These are phyloP conservation scores for Blastobotrys attinorum DNA, from an alignment of 805 yeast species.

Conservation along the genomic window DNA sequence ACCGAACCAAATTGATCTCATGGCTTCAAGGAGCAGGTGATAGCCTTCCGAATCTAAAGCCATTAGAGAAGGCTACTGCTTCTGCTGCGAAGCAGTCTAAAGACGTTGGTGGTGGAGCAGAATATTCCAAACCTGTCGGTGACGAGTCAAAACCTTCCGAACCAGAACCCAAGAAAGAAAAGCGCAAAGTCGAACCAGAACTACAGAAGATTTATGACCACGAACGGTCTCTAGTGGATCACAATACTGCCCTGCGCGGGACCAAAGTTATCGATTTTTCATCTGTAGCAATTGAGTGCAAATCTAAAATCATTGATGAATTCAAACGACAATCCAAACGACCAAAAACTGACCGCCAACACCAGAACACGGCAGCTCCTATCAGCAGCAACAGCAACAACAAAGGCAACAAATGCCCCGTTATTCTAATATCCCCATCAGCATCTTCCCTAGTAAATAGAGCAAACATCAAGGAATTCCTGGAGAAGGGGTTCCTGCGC, in stretches of 20 bases:
- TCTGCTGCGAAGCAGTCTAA: too few relatives aligned
- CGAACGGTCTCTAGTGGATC: conserved; percentile 38
- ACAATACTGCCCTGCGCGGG: conserved; percentile 34
- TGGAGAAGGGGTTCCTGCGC: conserved; percentile 51
- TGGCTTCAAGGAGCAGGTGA: conserved; percentile 71
- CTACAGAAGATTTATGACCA: conserved; percentile 38
- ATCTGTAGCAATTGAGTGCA: conserved; percentile 29
- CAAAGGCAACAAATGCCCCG: conserved; percentile 43
- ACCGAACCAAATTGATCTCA: conserved; percentile 72
- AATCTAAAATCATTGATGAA: conserved; percentile 19
- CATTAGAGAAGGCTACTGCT: conserved; percentile 10
- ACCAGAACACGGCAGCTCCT: neutral
- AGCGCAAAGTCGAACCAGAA: conserved; percentile 40
- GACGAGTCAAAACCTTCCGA: neutral
- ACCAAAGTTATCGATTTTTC: conserved; percentile 29
- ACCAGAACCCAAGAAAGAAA: conserved; percentile 9
- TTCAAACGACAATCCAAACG: too few relatives aligned
- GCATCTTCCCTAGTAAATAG: conserved; percentile 64
- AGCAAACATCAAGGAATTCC: conserved; percentile 56
- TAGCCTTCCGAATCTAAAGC: conserved; percentile 44
- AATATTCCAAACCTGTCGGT: conserved; percentile 5
- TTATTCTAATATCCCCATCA: conserved; percentile 70
- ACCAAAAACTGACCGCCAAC: neutral
- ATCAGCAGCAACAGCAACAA: neutral
- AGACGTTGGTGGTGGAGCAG: conserved; percentile 7